Conservation (phyloP, 177 flowering plant genomes). For the Vitis hybrid region DNA sequence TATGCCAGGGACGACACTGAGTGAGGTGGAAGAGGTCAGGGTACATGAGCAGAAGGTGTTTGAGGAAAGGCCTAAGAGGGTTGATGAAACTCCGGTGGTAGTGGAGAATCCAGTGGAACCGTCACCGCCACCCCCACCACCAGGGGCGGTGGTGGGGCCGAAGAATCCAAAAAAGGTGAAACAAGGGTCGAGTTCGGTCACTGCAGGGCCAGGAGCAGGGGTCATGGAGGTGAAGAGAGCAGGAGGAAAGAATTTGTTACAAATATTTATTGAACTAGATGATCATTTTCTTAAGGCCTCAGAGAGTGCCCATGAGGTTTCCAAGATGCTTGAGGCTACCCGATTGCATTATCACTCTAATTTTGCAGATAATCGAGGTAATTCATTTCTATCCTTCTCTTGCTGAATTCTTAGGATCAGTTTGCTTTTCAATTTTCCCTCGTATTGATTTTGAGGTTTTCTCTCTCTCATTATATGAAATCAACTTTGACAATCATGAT, state of each 20-base stretch:
- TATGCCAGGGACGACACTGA: constrained; percentile 33
- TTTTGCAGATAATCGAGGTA: constrained; percentile 59
- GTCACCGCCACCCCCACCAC: background rate
- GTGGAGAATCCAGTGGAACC: background rate
- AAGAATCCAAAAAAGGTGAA: constrained; percentile 13
- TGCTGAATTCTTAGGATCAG: background rate
- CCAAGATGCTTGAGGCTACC: constrained; percentile 54
- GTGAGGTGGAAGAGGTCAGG: constrained; percentile 17
- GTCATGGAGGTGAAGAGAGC: constrained; percentile 14
- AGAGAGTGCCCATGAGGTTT: constrained; percentile 50
- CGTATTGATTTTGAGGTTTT: too few relatives aligned
- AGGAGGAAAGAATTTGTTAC: constrained; percentile 11
- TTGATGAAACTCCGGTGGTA: constrained; percentile 9
- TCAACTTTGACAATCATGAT: too few relatives aligned
- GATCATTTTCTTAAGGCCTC: constrained; percentile 52
- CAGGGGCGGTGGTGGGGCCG: constrained; percentile 5
- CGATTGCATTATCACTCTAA: constrained; percentile 56
- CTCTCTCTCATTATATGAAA: too few relatives aligned
- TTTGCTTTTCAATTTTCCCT: background rate
- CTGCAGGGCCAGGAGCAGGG: constrained; percentile 3
- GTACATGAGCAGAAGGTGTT: constrained; percentile 18
- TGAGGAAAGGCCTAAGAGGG: constrained; percentile 27
- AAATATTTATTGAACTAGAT: constrained; percentile 39
- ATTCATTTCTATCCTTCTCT: background rate
- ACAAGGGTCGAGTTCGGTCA: constrained; percentile 1